These are phyloP conservation scores for Pyrenophora seminiperda DNA, from an alignment of 2,329 filamentous ascomycete species.

Conservation along the genomic window DNA sequence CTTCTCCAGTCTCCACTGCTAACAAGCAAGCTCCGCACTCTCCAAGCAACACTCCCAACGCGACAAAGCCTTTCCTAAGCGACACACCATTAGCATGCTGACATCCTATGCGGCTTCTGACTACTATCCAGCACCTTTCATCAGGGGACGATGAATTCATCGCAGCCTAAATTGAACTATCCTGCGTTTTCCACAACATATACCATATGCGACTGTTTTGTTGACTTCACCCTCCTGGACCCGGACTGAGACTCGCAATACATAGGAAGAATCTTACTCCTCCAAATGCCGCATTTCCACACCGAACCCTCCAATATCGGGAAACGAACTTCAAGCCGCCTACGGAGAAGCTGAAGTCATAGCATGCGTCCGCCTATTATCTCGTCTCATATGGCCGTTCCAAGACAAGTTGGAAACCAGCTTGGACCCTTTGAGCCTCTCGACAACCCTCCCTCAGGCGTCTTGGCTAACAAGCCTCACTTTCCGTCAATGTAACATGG, in stretches of 20 bases:
- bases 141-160: no score
- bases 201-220: not conserved
- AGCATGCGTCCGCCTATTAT: not conserved
- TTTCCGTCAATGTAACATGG: conserved; percentile 7
- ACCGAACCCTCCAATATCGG: no score
- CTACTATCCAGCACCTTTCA: no score
- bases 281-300: no score
- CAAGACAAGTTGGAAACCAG: not conserved
- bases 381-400: not conserved
- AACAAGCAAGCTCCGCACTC: not conserved
- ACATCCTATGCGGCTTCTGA: not conserved
- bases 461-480: conserved; percentile 10
- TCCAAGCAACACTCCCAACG: not conserved
- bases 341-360: not conserved
- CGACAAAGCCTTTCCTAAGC: not conserved
- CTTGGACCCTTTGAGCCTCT: not conserved
- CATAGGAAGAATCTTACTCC: no score
- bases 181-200: no score
- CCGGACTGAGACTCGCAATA: no score
- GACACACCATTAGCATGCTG: not conserved
- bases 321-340: not conserved
- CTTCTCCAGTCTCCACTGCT: not conserved
- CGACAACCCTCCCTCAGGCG: not conserved
- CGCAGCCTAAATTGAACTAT: no score
- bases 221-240: not conserved